Percentiles rank a stretch among this genome's conserved stretches.
These are phyloP conservation scores for Penicillium egyptiacum DNA, from an alignment of 495 filamentous ascomycete species.

Conservation along the genomic window DNA sequence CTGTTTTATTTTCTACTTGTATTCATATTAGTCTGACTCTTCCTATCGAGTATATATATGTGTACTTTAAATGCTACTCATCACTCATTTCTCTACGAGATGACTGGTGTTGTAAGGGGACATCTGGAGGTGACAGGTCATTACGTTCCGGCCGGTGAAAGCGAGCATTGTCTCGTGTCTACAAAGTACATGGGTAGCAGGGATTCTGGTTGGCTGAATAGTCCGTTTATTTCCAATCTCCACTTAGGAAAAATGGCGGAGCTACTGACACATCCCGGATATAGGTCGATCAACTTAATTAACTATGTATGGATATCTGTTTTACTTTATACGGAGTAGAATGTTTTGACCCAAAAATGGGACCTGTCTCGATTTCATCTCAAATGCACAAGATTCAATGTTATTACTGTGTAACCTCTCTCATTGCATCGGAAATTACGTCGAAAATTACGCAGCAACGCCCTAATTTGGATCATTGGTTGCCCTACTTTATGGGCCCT, in stretches of 20 bases:
- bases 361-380: background rate
- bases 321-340: too few relatives aligned
- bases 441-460: constrained; percentile 1
- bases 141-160: constrained; percentile 8
- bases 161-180: constrained; percentile 11
- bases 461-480: constrained; percentile 5
- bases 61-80: too few relatives aligned
- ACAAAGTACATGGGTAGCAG: constrained; percentile 1
- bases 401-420: constrained; percentile 2
- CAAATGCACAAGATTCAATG: too few relatives aligned
- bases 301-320: too few relatives aligned
- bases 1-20: too few relatives aligned
- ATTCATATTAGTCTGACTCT: too few relatives aligned
- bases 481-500: background rate
- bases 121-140: constrained; percentile 28
- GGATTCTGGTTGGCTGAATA: constrained; percentile 18
- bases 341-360: background rate
- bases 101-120: background rate
- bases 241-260: constrained; percentile 20
- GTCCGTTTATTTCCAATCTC: constrained; percentile 25
- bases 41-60: too few relatives aligned
- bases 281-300: background rate
- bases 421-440: background rate
- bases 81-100: too few relatives aligned
- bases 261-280: constrained; percentile 9